phyloP scores from a whole-genome alignment of 495 filamentous ascomycete species.

The Venustampulla echinocandica region DNA sequence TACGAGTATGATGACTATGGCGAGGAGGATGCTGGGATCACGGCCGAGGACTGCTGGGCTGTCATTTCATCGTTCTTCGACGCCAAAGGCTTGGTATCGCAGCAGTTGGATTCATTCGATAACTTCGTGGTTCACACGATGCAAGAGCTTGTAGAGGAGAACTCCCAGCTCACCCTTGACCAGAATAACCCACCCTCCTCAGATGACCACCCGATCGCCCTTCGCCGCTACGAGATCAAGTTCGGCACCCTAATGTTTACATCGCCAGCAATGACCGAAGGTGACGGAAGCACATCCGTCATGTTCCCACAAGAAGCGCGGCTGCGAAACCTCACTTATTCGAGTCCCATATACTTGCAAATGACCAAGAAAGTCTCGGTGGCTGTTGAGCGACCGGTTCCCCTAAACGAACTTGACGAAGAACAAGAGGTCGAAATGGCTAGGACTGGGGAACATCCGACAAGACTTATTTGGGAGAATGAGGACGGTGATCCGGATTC shows the following conservation, averaged over 20 bases:
- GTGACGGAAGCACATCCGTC: constrained; percentile 72
- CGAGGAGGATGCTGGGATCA: constrained; percentile 65
- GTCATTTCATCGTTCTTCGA: constrained; percentile 97
- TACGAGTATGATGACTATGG: constrained; percentile 38
- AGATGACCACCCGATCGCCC: constrained; percentile 66
- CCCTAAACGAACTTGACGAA: constrained; percentile 51
- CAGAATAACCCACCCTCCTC: constrained; percentile 65
- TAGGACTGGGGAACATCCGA: constrained; percentile 40
- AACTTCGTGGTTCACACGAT: constrained; percentile 90
- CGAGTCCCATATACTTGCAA: constrained; percentile 77
- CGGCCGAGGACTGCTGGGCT: constrained; percentile 93
- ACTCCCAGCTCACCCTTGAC: constrained; percentile 78
- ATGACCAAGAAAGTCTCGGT: constrained; percentile 73
- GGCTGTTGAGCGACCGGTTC: constrained; percentile 64
- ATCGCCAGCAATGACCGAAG: constrained; percentile 80
- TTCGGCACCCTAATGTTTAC: constrained; percentile 81
- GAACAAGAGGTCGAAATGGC: constrained; percentile 45
- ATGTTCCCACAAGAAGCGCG: constrained; percentile 89
- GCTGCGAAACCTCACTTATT: constrained; percentile 89
- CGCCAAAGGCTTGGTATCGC: constrained; percentile 86
- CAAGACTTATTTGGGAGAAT: constrained; percentile 50
- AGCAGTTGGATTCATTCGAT: constrained; percentile 97
- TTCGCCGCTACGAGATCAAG: constrained; percentile 87
- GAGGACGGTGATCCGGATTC: constrained; percentile 39
- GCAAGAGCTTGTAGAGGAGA: constrained; percentile 84